Base-by-base conservation (phyloP, 2,329 filamentous ascomycete species). In the Pseudogymnoascus sp. region DNA sequence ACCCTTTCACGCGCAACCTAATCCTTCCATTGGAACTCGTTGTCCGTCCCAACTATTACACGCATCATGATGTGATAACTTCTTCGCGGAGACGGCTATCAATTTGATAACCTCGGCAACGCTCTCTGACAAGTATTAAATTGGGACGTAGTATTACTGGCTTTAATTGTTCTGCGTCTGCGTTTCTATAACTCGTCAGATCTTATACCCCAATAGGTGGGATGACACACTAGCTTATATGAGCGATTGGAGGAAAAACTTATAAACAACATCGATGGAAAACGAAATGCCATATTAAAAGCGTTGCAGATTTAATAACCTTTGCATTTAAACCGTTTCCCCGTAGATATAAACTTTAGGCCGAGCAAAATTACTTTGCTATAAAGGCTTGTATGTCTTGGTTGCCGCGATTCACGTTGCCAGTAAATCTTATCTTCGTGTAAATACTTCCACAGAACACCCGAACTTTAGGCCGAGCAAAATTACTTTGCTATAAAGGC, bases 351-450 rank as follows among this genome's bases (percentile, higher is more conserved):
- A 52, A 52, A 26, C 45, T 52, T 52, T 52, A 52, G 45, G 8
- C 45, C 16, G 10, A 52, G 45, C 23, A 52, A 52, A 52, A 31
- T 4, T 29, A 52, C n/a, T 52, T 31, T 11, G 26, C 14, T 52
- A 52, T 52, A 52, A 52, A 52, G 45, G 45, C 45, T 52, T 52
- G 23, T n/a, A n/a, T n/a, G 45, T 52, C 45, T 52, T 52, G 45
- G 45, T 52, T 31, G 45, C n/a, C 26, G 45, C 45, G 26, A 52
- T 52, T 14, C n/a, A 52, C 14, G 6, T 16, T 10, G 12, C 12
- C 23, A 52, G 6, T 31, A 52, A 52, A 52, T 52, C 23, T 52
- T 29, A 52, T 52, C 14, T 26, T 52, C 23, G n/a, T 31, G 23
- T 31, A 31, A 10, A 31, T 52, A 11, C 45, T 16, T 16, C 23